Evolutionary conservation across 148 eudicot genomes (phyloP).

Genomic region (Diospyros kaki): DNA sequence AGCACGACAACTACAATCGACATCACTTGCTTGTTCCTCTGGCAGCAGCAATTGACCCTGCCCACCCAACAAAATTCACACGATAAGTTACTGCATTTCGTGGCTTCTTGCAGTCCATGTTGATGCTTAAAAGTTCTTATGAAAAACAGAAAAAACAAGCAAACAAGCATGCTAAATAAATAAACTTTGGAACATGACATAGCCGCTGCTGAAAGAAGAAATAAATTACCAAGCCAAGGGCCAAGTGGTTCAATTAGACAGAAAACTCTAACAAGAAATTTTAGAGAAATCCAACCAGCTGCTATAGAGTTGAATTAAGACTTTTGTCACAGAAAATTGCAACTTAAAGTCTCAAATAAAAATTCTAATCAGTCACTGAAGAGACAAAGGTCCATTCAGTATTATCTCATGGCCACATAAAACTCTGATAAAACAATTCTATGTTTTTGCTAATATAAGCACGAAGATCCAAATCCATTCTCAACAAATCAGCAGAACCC

Average conservation of each 20-base stretch:
- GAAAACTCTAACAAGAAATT: background rate
- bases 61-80: background rate
- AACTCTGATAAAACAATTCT: background rate
- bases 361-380: background rate
- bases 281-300: background rate
- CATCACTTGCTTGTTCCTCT: conserved; percentile 7
- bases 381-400: background rate
- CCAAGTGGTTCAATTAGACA: too few species aligned
- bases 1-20: conserved; percentile 8
- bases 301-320: background rate
- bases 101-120: background rate
- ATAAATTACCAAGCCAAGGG: too few species aligned
- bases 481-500: background rate
- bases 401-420: background rate
- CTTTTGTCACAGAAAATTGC: background rate
- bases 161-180: too few species aligned
- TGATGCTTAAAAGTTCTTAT: background rate
- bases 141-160: too few species aligned
- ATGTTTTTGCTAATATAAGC: background rate
- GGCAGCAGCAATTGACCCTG: conserved; percentile 17
- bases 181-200: too few species aligned
- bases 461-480: background rate
- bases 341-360: background rate
- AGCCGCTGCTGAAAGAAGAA: too few species aligned
- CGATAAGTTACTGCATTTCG: background rate